phyloP scores from a whole-genome alignment of 1,284 basidiomycete species.

The Cryptococcus jaspeensis region DNA sequence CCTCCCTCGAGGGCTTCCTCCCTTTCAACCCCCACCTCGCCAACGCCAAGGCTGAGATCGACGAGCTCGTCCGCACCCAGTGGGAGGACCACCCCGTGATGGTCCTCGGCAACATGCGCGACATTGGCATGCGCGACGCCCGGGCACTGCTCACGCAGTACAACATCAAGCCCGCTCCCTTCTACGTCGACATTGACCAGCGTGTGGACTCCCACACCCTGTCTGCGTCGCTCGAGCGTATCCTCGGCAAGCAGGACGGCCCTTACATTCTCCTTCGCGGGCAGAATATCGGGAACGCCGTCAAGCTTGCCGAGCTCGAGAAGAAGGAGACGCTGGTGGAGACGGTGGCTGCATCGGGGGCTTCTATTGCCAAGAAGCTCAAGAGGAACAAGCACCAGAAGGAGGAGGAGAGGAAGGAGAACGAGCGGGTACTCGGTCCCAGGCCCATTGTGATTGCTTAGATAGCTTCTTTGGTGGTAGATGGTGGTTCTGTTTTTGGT shows the following conservation, averaged over 20 bases:
- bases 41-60: conserved; percentile 17
- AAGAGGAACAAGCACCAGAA: conserved; percentile 37
- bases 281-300: conserved; percentile 9
- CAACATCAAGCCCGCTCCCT: conserved; percentile 25
- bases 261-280: conserved; percentile 24
- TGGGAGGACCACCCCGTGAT: conserved; percentile 29
- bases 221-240: conserved; percentile 15
- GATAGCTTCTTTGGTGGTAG: neutral
- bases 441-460: conserved; percentile 17
- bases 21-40: conserved; percentile 21
- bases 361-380: conserved; percentile 25
- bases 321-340: conserved; percentile 21
- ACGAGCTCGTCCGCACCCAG: conserved; percentile 18
- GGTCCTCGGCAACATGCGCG: conserved; percentile 26
- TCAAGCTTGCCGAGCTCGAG: conserved; percentile 18
- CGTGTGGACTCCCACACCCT: conserved; percentile 17
- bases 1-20: conserved; percentile 20
- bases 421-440: conserved; percentile 35
- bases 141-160: conserved; percentile 18
- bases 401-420: conserved; percentile 33
- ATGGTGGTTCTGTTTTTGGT: neutral
- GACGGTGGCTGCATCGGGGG: conserved; percentile 14
- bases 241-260: conserved; percentile 20
- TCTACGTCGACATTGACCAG: conserved; percentile 28
- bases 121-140: conserved; percentile 23